These are phyloP conservation scores for Chara braunii DNA, from an alignment of 139 green algal species.

Conservation along the genomic window DNA sequence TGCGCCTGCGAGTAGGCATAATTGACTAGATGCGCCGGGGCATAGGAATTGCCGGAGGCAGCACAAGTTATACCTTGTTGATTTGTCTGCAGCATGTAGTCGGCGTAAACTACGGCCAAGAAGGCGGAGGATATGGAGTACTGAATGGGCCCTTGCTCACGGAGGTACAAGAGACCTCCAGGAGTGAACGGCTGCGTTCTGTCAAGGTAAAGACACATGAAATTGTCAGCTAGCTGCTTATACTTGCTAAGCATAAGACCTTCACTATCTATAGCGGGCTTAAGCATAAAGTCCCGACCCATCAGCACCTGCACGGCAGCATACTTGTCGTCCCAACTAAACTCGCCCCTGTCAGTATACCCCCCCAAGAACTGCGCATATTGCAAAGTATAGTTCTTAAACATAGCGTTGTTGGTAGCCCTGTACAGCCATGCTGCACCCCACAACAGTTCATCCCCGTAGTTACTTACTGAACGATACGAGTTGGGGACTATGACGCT, in stretches of 20 bases:
- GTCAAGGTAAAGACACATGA: slow-evolving; percentile 9
- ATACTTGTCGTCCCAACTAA: slow-evolving; percentile 31
- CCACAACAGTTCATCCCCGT: slow-evolving; percentile 15
- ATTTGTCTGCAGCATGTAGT: slow-evolving; percentile 9
- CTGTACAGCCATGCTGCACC: slow-evolving; percentile 9
- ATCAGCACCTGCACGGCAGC: slow-evolving; percentile 27
- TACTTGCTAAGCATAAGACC: too few species aligned
- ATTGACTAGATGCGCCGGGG: too few species aligned
- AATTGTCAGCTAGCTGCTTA: too few species aligned
- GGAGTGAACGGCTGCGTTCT: neutral
- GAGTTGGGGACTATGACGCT: neutral
- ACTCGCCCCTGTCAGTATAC: neutral
- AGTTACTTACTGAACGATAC: neutral
- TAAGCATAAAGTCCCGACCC: neutral
- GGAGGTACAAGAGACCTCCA: slow-evolving; percentile 20
- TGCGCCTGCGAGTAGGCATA: slow-evolving; percentile 13
- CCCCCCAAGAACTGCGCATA: neutral
- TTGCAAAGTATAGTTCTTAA: neutral
- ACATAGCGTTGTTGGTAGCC: neutral
- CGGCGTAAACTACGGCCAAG: slow-evolving; percentile 13
- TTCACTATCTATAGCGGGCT: too few species aligned
- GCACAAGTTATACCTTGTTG: too few species aligned
- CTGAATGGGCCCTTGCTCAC: slow-evolving; percentile 7
- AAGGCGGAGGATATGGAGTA: slow-evolving; percentile 13
- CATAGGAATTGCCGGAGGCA: too few species aligned